A percentile compares a stretch with the other conserved stretches of the same genome.
phyloP scores from a whole-genome alignment of 2,329 filamentous ascomycete species.

The Pleomassaria siparia region DNA sequence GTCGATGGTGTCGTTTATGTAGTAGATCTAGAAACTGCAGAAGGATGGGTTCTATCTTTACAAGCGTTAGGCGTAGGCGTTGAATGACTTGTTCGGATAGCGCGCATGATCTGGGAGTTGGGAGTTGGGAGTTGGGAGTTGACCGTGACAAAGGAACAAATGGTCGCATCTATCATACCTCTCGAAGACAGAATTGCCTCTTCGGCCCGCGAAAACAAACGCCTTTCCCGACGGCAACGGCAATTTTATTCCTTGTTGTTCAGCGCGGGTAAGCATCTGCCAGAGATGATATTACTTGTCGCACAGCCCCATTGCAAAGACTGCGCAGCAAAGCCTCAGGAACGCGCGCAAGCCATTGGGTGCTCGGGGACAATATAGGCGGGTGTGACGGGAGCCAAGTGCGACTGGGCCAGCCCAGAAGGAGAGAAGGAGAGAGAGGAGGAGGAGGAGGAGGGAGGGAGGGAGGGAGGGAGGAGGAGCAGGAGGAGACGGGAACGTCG shows the following conservation, averaged over 20 bases:
- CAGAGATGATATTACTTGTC: slow-evolving; percentile 18
- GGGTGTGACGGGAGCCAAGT: not conserved
- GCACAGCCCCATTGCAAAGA: slow-evolving; percentile 32
- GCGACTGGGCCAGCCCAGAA: too few species aligned
- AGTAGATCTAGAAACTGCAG: too few species aligned
- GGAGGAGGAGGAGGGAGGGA: slow-evolving; percentile 17
- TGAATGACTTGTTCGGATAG: too few species aligned
- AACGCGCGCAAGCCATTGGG: slow-evolving; percentile 19
- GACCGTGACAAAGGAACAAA: not conserved
- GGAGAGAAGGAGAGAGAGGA: slow-evolving; percentile 23
- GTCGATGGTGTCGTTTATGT: too few species aligned
- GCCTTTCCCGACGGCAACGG: slow-evolving; percentile 12
- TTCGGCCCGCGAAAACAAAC: slow-evolving; percentile 16
- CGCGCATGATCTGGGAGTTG: not conserved
- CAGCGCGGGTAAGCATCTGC: slow-evolving; percentile 26
- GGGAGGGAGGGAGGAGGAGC: slow-evolving; percentile 21
- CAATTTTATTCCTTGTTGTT: slow-evolving; percentile 25
- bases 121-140: not conserved
- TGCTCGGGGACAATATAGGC: not conserved
- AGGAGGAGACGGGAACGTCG: too few species aligned
- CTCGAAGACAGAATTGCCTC: slow-evolving; percentile 3
- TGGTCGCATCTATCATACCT: slow-evolving; percentile 1
- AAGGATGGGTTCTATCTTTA: too few species aligned
- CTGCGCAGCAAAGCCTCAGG: slow-evolving; percentile 24
- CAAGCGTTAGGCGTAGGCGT: too few species aligned